Evolutionary conservation across 75 land plant genomes (phyloP).

Genomic region (Cryptomeria japonica): DNA sequence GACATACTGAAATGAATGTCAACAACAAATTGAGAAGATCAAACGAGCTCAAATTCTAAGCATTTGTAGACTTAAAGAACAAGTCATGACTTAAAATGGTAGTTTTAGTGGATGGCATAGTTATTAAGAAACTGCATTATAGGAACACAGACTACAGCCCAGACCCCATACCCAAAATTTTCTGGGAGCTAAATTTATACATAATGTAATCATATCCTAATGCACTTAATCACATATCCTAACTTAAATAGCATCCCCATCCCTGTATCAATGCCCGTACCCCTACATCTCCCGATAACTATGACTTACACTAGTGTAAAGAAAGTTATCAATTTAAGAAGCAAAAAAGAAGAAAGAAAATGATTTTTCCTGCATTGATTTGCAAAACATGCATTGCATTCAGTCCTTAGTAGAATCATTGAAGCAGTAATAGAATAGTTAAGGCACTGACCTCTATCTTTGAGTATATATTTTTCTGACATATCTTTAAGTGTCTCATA

Average conservation of each 20-base stretch:
- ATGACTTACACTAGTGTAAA: not conserved
- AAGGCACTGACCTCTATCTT: slow-evolving; percentile 58
- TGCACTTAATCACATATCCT: too few relatives aligned
- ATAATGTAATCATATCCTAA: too few relatives aligned
- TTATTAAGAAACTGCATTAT: too few relatives aligned
- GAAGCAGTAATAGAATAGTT: not conserved
- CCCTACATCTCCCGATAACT: too few relatives aligned
- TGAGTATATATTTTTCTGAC: slow-evolving; percentile 58
- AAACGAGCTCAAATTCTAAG: not conserved
- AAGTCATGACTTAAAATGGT: not conserved
- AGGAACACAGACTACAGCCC: too few relatives aligned
- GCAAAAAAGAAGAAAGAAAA: not conserved
- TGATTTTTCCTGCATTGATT: not conserved
- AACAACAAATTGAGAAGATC: not conserved
- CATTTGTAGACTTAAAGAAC: not conserved
- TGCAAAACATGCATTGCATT: not conserved
- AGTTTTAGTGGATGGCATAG: not conserved
- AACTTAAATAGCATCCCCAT: too few relatives aligned
- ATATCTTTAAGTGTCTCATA: slow-evolving; percentile 88
- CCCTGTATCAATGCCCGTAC: too few relatives aligned
- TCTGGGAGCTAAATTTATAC: too few relatives aligned
- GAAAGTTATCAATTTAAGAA: not conserved
- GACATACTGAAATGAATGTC: not conserved
- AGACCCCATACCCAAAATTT: too few relatives aligned
- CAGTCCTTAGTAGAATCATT: not conserved